These are phyloP conservation scores for Calonectria ilicicola DNA, from an alignment of 2,329 filamentous ascomycete species.

Conservation along the genomic window DNA sequence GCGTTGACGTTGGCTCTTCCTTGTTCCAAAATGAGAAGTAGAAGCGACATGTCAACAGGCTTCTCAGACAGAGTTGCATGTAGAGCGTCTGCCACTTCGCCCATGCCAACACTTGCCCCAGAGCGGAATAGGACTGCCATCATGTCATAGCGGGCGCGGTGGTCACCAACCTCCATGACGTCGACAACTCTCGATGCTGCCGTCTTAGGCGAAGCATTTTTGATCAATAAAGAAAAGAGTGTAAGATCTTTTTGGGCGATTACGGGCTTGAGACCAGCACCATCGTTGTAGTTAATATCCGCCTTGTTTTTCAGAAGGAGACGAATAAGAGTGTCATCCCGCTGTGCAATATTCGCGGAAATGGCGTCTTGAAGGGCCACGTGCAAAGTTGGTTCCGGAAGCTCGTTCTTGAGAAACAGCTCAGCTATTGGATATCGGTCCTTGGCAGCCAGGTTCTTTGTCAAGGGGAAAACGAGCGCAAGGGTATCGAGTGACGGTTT, in stretches of 20 bases:
- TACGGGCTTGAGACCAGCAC: slow-evolving; percentile 60
- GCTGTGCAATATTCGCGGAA: slow-evolving; percentile 57
- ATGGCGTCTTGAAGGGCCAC: slow-evolving; percentile 65
- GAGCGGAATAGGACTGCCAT: slow-evolving; percentile 59
- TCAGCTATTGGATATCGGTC: slow-evolving; percentile 63
- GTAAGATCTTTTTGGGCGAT: slow-evolving; percentile 61
- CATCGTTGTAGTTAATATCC: slow-evolving; percentile 66
- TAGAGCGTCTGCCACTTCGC: slow-evolving; percentile 58
- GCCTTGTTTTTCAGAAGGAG: slow-evolving; percentile 64
- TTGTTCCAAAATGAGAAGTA: slow-evolving; percentile 61
- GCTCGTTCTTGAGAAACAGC: slow-evolving; percentile 61
- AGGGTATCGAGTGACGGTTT: slow-evolving; percentile 62
- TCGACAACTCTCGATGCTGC: slow-evolving; percentile 60
- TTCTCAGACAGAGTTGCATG: slow-evolving; percentile 55
- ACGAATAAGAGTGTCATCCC: slow-evolving; percentile 64
- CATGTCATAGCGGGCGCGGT: slow-evolving; percentile 58
- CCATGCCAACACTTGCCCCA: slow-evolving; percentile 56
- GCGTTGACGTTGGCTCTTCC: slow-evolving; percentile 67
- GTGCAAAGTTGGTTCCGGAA: slow-evolving; percentile 61
- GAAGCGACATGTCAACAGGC: slow-evolving; percentile 62
- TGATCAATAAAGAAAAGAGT: slow-evolving; percentile 59
- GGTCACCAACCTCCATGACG: slow-evolving; percentile 60
- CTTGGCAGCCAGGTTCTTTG: slow-evolving; percentile 54
- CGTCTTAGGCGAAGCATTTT: slow-evolving; percentile 59
- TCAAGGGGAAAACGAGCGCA: slow-evolving; percentile 61